Conservation (phyloP, 108 stramenopile species). For the Cyclotella kingstonii region DNA sequence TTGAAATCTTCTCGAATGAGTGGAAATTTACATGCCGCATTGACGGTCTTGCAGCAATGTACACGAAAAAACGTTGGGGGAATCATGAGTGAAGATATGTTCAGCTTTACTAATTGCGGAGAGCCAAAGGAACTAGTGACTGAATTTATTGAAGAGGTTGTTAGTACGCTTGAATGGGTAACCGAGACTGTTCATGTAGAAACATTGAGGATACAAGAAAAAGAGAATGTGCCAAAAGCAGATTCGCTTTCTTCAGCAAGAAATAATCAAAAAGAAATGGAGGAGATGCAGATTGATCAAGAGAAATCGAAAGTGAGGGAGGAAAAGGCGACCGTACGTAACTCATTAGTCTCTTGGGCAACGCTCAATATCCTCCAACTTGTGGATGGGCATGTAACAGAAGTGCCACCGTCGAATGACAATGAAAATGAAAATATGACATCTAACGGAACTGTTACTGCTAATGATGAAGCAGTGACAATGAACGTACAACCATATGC, state of each 20-base stretch:
- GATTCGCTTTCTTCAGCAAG: too few relatives aligned
- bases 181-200: constrained; percentile 44
- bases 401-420: background rate
- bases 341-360: constrained; percentile 6
- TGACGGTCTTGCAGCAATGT: constrained; percentile 85
- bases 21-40: constrained; percentile 51
- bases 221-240: background rate
- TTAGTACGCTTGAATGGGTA: constrained; percentile 72
- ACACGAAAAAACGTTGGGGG: constrained; percentile 90
- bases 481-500: constrained; percentile 1
- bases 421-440: background rate
- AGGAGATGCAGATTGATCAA: constrained; percentile 1
- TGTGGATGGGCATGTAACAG: background rate
- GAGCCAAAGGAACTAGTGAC: constrained; percentile 74
- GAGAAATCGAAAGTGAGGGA: constrained; percentile 9
- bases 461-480: constrained; percentile 2
- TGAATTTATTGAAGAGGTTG: constrained; percentile 79
- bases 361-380: constrained; percentile 1
- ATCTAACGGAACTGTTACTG: background rate
- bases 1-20: constrained; percentile 58
- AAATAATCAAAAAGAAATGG: constrained; percentile 8
- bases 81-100: constrained; percentile 85
- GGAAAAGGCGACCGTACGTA: constrained; percentile 6
- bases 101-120: constrained; percentile 78
- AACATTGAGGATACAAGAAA: background rate